These are phyloP conservation scores for Inga laurina DNA, from an alignment of 306 rosid genomes.

Conservation along the genomic window DNA sequence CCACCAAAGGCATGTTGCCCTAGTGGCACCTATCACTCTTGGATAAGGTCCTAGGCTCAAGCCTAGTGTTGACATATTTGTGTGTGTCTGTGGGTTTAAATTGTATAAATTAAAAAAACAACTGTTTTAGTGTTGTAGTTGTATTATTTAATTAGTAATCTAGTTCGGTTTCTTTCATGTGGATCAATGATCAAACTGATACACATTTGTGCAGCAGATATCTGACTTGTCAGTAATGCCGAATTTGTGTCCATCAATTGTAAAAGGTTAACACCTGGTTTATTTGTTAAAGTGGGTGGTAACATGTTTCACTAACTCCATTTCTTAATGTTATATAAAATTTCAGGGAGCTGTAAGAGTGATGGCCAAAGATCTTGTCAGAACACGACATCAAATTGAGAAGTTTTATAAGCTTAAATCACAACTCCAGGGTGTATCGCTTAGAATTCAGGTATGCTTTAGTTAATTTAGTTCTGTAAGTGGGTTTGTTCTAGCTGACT, in stretches of 20 bases:
- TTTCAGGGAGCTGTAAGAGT: conserved; percentile 96
- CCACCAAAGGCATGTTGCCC: no score
- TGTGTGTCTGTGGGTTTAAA: no score
- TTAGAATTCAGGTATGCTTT: conserved; percentile 82
- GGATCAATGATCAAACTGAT: not conserved
- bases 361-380: conserved; percentile 98
- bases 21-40: no score
- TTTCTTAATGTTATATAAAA: conserved; percentile 28
- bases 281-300: conserved; percentile 15
- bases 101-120: no score
- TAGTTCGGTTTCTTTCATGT: not conserved
- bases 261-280: conserved; percentile 19
- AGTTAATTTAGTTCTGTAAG: conserved; percentile 10
- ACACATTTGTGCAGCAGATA: not conserved
- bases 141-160: not conserved
- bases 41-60: no score
- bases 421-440: conserved; percentile 98
- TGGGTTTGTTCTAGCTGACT: conserved; percentile 1
- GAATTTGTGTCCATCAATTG: not conserved
- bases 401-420: conserved; percentile 98
- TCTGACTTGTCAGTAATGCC: not conserved
- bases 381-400: conserved; percentile 97
- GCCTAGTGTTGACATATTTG: no score
- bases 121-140: not conserved
- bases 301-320: conserved; percentile 23